Percentiles rank a stretch among this genome's conserved stretches.
phyloP scores from a whole-genome alignment of 1,139 yeast genomes.

The Suhomyces chickasaworum region DNA sequence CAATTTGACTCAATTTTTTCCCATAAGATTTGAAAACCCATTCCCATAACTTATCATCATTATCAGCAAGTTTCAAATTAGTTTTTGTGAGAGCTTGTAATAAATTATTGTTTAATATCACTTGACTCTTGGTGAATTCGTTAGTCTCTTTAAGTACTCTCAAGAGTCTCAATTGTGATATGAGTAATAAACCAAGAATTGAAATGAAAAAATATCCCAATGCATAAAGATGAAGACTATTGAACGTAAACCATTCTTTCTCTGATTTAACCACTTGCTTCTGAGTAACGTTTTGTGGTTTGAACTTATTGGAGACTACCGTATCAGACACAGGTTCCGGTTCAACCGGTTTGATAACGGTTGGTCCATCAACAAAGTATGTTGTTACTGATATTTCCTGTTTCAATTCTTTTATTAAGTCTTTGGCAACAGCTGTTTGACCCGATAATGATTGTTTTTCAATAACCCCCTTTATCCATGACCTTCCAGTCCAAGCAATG shows the following conservation, averaged over 20 bases:
- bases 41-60: slow-evolving; percentile 26
- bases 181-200: slow-evolving; percentile 25
- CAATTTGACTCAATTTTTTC: slow-evolving; percentile 22
- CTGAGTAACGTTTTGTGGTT: neutral
- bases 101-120: slow-evolving; percentile 27
- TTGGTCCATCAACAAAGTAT: slow-evolving; percentile 25
- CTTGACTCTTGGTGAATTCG: slow-evolving; percentile 28
- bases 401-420: slow-evolving; percentile 31
- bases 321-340: neutral
- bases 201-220: slow-evolving; percentile 22
- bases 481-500: slow-evolving; percentile 56
- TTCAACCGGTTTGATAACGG: slow-evolving; percentile 12
- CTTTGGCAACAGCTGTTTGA: slow-evolving; percentile 43
- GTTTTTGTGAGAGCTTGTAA: slow-evolving; percentile 12
- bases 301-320: neutral
- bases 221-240: slow-evolving; percentile 7
- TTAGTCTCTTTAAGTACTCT: slow-evolving; percentile 28
- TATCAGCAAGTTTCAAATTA: slow-evolving; percentile 1
- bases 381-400: slow-evolving; percentile 33
- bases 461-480: slow-evolving; percentile 58
- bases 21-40: slow-evolving; percentile 26
- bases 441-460: slow-evolving; percentile 54
- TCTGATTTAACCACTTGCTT: slow-evolving; percentile 1
- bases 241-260: slow-evolving; percentile 6
- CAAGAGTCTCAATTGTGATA: slow-evolving; percentile 28